Evolutionary conservation across 139 green algal genomes (phyloP), one percentile per base, ranked within the genome.

Genomic region (Eudorina sp.): DNA sequence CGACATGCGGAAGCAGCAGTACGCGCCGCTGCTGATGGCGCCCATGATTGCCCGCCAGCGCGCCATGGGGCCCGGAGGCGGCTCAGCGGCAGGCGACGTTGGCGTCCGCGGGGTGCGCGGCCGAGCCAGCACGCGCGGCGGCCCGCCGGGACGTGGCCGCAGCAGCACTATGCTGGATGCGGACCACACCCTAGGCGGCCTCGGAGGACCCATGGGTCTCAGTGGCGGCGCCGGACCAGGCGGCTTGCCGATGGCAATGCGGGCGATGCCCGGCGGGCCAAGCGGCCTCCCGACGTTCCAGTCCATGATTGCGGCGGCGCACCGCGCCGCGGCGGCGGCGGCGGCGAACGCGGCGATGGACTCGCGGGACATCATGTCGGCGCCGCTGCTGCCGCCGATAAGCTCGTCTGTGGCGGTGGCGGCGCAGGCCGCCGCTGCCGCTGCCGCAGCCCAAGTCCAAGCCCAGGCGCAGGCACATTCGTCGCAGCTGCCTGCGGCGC

Each of bases 1-100:
- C 21, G 86, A 90, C 77, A 77, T 78, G 77, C 77, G 78, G 3
- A 88, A 88, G 68, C 87, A 88, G 53, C 68, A 83, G 78, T 81
- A 87, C 64, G 77, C 86, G 29, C 87, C 87, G 66, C 87, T 91
- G 51, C 48, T 88, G 23, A 40, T 91, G 38, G 86, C 86, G 2
- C 86, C 86, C 27, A 86, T 55, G 45, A 41, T 69, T 18, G 86
- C 86, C 4, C 83, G 69, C 27, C 75, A 73, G 45, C 46, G 76
- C 4, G 74, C 55, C 19, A 40, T 76, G 74, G 55, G 27, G 7
- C n/a, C 8, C 27, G 31, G 46, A 73, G 43, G 53, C 55, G 60
- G 58, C 53, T 25, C 48, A 18, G 74, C 45, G 46, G 11, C 34
- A 1, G 86, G 76, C 64, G 58, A 41, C 27, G 66, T 53, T 43